These are phyloP conservation scores for Mercurialis annua DNA, from an alignment of 345 rosid species.

Conservation along the genomic window DNA sequence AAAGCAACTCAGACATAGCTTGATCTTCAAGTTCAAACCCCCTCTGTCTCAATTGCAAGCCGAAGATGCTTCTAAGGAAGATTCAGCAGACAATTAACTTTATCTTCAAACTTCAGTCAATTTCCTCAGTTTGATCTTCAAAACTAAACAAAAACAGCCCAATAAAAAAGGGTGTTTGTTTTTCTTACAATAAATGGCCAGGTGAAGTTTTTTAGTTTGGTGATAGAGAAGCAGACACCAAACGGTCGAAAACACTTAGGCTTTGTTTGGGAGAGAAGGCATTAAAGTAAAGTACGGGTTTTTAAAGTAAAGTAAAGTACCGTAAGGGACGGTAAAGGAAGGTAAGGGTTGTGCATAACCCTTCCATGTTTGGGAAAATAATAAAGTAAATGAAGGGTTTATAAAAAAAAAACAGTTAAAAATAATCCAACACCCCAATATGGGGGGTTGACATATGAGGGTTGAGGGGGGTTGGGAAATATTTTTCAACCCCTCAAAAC, in stretches of 20 bases:
- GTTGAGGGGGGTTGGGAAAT: no score
- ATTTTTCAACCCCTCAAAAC: no score
- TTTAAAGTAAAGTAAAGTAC: no score
- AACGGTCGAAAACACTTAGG: slow-evolving; percentile 33
- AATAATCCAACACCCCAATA: no score
- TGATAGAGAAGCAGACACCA: slow-evolving; percentile 13
- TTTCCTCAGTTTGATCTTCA: slow-evolving; percentile 6
- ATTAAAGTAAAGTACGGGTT: no score
- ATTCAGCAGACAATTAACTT: slow-evolving; percentile 16
- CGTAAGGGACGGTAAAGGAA: no score
- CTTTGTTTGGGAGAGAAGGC: no score
- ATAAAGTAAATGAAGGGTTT: background rate
- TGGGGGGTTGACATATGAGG: no score
- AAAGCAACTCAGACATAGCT: slow-evolving; percentile 38
- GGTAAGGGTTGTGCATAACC: no score
- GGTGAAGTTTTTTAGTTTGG: slow-evolving; percentile 18
- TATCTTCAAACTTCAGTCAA: slow-evolving; percentile 8
- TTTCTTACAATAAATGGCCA: slow-evolving; percentile 21
- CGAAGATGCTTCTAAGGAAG: slow-evolving; percentile 26
- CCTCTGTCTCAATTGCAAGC: slow-evolving; percentile 18
- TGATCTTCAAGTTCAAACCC: slow-evolving; percentile 35
- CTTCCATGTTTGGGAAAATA: no score
- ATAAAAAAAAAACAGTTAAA: no score
- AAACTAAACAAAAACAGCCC: slow-evolving; percentile 1
- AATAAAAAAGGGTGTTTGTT: background rate